Conservation (phyloP, 2,329 filamentous ascomycete genomes). For the Talaromyces verruculosus region DNA sequence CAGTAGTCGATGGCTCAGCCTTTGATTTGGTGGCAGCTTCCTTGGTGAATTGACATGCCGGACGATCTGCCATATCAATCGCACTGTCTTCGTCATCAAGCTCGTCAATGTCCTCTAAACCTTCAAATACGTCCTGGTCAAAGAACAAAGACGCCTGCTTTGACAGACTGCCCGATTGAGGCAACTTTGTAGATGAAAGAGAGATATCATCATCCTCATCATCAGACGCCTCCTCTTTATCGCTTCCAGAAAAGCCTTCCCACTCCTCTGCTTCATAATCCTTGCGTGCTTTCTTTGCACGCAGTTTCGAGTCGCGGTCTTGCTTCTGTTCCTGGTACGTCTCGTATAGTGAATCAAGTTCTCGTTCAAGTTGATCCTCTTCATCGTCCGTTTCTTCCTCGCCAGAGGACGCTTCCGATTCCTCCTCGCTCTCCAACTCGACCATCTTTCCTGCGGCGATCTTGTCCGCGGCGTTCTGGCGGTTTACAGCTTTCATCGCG, state of each 20-base stretch:
- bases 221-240: conserved; percentile 58
- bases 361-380: conserved; percentile 75
- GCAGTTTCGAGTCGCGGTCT: conserved; percentile 78
- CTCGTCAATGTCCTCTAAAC: conserved; percentile 67
- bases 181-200: conserved; percentile 32
- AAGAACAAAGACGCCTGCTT: conserved; percentile 87
- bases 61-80: conserved; percentile 36
- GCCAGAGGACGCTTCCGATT: conserved; percentile 55
- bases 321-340: conserved; percentile 78
- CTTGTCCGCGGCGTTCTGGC: conserved; percentile 66
- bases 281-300: conserved; percentile 83
- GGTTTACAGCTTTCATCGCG: conserved; percentile 76
- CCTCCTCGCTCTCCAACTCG: conserved; percentile 58
- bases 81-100: conserved; percentile 51
- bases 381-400: conserved; percentile 70
- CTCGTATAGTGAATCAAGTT: conserved; percentile 86
- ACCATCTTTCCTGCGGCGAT: conserved; percentile 78
- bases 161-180: conserved; percentile 62
- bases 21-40: conserved; percentile 27
- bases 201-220: conserved; percentile 52
- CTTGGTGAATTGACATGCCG: conserved; percentile 23
- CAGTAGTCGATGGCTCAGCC: conserved; percentile 20
- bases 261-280: conserved; percentile 84
- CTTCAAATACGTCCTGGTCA: conserved; percentile 90
- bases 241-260: conserved; percentile 77